Evolutionary conservation across 2,329 filamentous ascomycete species (phyloP).

Genomic region (Plenodomus biglobosus): DNA sequence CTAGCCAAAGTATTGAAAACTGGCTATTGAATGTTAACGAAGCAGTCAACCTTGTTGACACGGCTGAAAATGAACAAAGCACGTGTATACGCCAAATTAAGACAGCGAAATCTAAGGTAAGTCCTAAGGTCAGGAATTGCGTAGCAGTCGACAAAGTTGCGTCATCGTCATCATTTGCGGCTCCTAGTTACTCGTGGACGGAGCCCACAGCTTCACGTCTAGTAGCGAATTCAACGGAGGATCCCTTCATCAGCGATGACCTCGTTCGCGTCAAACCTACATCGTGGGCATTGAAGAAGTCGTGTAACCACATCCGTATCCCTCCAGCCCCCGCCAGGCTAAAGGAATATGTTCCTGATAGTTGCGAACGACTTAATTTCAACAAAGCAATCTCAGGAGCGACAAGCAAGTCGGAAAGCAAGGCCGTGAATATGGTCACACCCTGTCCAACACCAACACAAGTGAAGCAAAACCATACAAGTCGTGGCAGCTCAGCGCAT

Average conservation of each 20-base stretch:
- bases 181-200: not conserved
- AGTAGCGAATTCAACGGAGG: not conserved
- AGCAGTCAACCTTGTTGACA: not conserved
- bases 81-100: no score
- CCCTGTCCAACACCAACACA: not conserved
- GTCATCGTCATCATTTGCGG: not conserved
- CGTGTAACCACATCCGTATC: not conserved
- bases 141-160: not conserved
- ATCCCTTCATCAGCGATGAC: constrained; percentile 2
- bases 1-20: constrained; percentile 13
- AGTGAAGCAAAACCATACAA: not conserved
- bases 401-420: not conserved
- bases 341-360: not conserved
- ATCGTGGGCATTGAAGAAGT: not conserved
- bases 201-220: not conserved
- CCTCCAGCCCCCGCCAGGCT: not conserved
- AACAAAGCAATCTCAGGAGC: not conserved
- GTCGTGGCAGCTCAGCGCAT: not conserved
- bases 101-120: not conserved
- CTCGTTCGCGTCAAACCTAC: not conserved
- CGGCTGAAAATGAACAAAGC: not conserved
- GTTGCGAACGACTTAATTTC: not conserved
- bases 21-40: constrained; percentile 18
- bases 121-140: not conserved
- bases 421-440: not conserved